These are phyloP conservation scores for Podila clonocystis DNA, from an alignment of 192 early-diverging fungal species.

Conservation along the genomic window DNA sequence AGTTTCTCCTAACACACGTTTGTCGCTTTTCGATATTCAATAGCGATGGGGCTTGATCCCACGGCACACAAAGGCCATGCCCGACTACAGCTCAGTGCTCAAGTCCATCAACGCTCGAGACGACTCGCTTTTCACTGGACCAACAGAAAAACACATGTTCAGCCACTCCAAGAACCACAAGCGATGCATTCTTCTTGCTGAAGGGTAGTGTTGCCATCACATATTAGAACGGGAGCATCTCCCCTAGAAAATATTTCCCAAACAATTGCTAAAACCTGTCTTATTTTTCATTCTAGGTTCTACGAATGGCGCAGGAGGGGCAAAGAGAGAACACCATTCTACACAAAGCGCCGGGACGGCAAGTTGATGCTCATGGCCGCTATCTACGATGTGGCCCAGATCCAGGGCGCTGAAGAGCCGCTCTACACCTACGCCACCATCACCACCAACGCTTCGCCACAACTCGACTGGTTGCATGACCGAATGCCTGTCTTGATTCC, in stretches of 20 bases:
- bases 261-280: background rate
- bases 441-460: constrained; percentile 56
- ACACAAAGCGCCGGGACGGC: constrained; percentile 56
- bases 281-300: constrained; percentile 39
- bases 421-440: constrained; percentile 62
- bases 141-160: constrained; percentile 58
- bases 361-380: constrained; percentile 60
- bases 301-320: constrained; percentile 65
- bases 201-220: constrained; percentile 51
- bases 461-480: constrained; percentile 60
- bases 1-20: too few species aligned
- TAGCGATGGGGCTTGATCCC: constrained; percentile 68
- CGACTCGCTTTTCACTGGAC: constrained; percentile 55
- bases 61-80: constrained; percentile 46
- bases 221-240: background rate
- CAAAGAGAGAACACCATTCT: constrained; percentile 59
- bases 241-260: background rate
- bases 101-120: constrained; percentile 66
- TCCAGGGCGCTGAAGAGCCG: constrained; percentile 42
- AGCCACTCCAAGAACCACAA: constrained; percentile 56
- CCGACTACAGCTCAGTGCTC: constrained; percentile 42
- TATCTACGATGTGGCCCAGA: constrained; percentile 54
- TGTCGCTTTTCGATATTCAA: too few species aligned
- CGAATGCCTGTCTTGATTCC: constrained; percentile 69
- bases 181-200: constrained; percentile 62